Evolutionary conservation across 495 filamentous ascomycete genomes (phyloP), one percentile per base, ranked within the genome.

Genomic region (Aspergillus diversus): DNA sequence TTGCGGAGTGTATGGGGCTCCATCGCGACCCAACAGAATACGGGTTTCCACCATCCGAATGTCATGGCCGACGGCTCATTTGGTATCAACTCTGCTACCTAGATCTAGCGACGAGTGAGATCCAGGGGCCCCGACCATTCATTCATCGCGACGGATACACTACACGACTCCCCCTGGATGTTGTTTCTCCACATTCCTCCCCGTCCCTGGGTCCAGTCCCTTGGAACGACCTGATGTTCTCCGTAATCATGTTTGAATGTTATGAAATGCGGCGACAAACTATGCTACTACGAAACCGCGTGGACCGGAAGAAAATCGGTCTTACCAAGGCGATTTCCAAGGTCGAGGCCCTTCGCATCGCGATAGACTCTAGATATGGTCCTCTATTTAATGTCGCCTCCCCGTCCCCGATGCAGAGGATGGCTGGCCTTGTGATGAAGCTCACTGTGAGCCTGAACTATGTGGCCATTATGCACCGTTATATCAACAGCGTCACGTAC

Each of bases 151-250:
- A 39, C 37, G 37, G 37, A 0, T 60, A 54, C 17, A 60, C 58
- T 7, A 60, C 58, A 7, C 49, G n/a, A 13, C 34, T 60, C 11
- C 58, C 58, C 8, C 16, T 60, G 3, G 33, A 53, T 7, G 7
- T 43, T 8, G n/a, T 16, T 27, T 27, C 21, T 27, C 21, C 37
- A 3, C 37, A 13, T 8, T 39, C 37, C 13, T 39, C 7, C 3
- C 37, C 37, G 1, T 39, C 37, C 5, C 54, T 43, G 4, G 37
- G 12, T 15, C 0, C 48, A 6, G 52, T 27, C 21, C 21, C 42
- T 33, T 93, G 87, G 84, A 92, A 90, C 3, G 86, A 89, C 33
- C 84, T 85, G 67, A 87, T 89, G n/a, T 75, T 90, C 39, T 70
- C 86, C 0, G 71, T 86, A 4, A 88, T 92, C 61, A 82, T 88